A percentile compares a stretch with the other conserved stretches of the same genome.
Evolutionary conservation across 345 rosid genomes (phyloP).

Genomic region (Syzygium jambos): DNA sequence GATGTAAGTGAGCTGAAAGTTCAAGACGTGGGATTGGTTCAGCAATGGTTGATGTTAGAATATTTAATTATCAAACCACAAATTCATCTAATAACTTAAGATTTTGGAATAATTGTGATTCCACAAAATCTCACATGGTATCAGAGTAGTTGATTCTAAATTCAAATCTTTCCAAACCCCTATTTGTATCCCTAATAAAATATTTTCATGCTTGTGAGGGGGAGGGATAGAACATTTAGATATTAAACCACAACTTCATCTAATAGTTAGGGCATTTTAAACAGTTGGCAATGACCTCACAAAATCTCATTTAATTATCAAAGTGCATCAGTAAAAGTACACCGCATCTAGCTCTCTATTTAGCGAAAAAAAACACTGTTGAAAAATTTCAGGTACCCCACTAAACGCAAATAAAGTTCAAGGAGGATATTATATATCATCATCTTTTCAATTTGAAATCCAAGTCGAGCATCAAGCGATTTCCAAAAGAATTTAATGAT

Average conservation of each 20-base stretch:
- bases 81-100: background rate
- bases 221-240: background rate
- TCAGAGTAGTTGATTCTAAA: fast-evolving
- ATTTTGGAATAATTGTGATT: background rate
- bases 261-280: background rate
- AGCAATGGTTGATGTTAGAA: background rate
- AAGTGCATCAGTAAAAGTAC: background rate
- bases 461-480: background rate
- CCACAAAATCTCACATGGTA: background rate
- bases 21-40: background rate
- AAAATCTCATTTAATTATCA: background rate
- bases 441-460: background rate
- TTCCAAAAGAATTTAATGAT: background rate
- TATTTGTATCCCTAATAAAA: background rate
- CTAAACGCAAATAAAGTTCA: background rate
- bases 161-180: background rate
- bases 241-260: background rate
- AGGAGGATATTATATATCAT: background rate
- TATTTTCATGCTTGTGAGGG: background rate
- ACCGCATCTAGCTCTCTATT: background rate
- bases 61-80: background rate
- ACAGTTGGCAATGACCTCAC: too few species aligned
- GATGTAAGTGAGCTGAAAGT: background rate
- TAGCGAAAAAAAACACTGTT: background rate
- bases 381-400: background rate